Conservation (phyloP, 108 stramenopile species). For the Nitzschia putrida region DNA sequence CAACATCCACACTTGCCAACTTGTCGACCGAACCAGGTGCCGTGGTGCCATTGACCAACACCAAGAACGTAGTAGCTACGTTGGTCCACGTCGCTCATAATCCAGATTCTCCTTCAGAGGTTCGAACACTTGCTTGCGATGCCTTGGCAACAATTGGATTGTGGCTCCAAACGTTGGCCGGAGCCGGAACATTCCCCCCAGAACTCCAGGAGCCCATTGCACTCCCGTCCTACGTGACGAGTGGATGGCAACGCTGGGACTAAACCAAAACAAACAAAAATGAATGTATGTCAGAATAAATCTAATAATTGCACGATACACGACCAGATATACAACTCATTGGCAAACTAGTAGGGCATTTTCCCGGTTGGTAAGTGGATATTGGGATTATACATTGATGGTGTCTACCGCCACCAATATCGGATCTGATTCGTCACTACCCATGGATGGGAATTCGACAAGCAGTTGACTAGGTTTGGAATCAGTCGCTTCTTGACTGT, state of each 20-base stretch:
- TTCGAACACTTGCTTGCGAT: constrained; percentile 71
- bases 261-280: not conserved
- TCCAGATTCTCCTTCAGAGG: constrained; percentile 47
- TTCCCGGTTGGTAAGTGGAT: too few relatives aligned
- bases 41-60: constrained; percentile 77
- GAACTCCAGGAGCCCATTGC: constrained; percentile 46
- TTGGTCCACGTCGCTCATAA: constrained; percentile 79
- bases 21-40: constrained; percentile 81
- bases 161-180: constrained; percentile 84
- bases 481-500: not conserved
- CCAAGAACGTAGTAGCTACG: constrained; percentile 79
- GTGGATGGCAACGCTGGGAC: constrained; percentile 84
- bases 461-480: not conserved
- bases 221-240: constrained; percentile 71
- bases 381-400: too few relatives aligned
- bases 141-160: constrained; percentile 75
- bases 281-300: too few relatives aligned
- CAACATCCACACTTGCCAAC: constrained; percentile 74
- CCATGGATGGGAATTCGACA: not conserved
- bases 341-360: too few relatives aligned
- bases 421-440: not conserved
- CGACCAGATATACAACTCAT: not conserved
- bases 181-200: constrained; percentile 68
- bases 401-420: not conserved
- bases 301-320: too few relatives aligned